A percentile compares a stretch with the other conserved stretches of the same genome.
phyloP scores from a whole-genome alignment of 2,329 filamentous ascomycete genomes.

The Beauveria medogensis region DNA sequence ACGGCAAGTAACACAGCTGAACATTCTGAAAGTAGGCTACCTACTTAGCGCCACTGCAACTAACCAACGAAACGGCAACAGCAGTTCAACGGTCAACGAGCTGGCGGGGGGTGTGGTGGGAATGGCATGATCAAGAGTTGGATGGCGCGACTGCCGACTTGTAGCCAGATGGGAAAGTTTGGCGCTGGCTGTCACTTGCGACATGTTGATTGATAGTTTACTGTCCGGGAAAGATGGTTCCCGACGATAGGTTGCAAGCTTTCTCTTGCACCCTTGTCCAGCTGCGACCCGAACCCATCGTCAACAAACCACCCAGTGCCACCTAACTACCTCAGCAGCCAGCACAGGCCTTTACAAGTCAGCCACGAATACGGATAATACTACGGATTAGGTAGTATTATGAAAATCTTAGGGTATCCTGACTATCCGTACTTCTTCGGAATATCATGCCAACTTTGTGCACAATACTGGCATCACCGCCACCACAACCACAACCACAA shows the following conservation, averaged over 20 bases:
- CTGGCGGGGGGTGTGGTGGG: background rate
- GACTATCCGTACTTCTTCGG: too few relatives aligned
- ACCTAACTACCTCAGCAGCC: too few relatives aligned
- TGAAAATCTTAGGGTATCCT: too few relatives aligned
- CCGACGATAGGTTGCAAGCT: background rate
- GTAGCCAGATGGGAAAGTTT: background rate
- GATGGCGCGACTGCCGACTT: background rate
- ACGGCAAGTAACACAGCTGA: background rate
- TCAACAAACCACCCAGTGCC: background rate
- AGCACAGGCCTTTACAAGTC: background rate
- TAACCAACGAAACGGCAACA: background rate
- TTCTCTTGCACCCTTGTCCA: background rate
- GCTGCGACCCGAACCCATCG: background rate
- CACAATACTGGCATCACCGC: too few relatives aligned
- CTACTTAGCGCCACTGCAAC: background rate
- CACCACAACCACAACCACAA: too few relatives aligned
- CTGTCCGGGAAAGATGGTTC: too few relatives aligned
- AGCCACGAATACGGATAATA: background rate
- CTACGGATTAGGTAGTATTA: too few relatives aligned
- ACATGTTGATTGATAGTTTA: too few relatives aligned
- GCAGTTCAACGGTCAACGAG: background rate
- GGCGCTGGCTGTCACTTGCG: background rate
- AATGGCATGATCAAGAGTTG: background rate
- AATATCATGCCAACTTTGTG: too few relatives aligned
- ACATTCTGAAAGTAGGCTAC: background rate